phyloP scores from a whole-genome alignment of 2,329 filamentous ascomycete species.

The Cladosporium sphaerospermum region DNA sequence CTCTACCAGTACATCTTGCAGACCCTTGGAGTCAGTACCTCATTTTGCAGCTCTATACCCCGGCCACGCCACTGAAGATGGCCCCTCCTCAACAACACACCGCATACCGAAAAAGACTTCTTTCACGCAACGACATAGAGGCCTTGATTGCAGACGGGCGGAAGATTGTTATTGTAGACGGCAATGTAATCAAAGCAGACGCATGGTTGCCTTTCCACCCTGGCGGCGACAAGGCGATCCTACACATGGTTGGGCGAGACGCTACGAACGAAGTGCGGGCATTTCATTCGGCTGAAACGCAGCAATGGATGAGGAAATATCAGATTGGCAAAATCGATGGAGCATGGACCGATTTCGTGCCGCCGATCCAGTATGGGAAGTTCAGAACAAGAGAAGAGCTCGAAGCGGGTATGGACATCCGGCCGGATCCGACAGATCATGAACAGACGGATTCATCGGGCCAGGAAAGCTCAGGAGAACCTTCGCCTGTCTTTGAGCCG shows the following conservation, averaged over 20 bases:
- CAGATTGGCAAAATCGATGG: conserved; percentile 78
- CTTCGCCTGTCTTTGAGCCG: conserved; percentile 55
- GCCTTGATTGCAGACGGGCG: conserved; percentile 75
- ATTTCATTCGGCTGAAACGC: conserved; percentile 82
- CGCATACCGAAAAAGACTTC: conserved; percentile 18
- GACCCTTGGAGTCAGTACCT: not conserved
- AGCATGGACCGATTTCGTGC: conserved; percentile 78
- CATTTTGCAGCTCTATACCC: no score
- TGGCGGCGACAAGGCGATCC: conserved; percentile 82
- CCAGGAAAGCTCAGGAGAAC: conserved; percentile 46
- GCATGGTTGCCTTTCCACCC: conserved; percentile 86
- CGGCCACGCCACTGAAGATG: conserved; percentile 9
- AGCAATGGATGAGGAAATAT: conserved; percentile 70
- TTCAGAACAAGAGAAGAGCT: conserved; percentile 54
- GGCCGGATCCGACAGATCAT: conserved; percentile 26
- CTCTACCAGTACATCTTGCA: not conserved
- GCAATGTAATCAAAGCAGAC: conserved; percentile 78
- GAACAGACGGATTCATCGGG: conserved; percentile 8
- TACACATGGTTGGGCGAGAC: conserved; percentile 67
- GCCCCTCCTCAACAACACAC: conserved; percentile 10
- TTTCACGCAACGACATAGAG: conserved; percentile 51
- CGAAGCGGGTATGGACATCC: conserved; percentile 13
- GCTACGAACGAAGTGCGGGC: conserved; percentile 90
- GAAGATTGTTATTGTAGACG: conserved; percentile 73
- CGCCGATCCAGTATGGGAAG: conserved; percentile 83